Evolutionary conservation across 805 yeast genomes (phyloP).

Genomic region (Hanseniaspora clermontiae): DNA sequence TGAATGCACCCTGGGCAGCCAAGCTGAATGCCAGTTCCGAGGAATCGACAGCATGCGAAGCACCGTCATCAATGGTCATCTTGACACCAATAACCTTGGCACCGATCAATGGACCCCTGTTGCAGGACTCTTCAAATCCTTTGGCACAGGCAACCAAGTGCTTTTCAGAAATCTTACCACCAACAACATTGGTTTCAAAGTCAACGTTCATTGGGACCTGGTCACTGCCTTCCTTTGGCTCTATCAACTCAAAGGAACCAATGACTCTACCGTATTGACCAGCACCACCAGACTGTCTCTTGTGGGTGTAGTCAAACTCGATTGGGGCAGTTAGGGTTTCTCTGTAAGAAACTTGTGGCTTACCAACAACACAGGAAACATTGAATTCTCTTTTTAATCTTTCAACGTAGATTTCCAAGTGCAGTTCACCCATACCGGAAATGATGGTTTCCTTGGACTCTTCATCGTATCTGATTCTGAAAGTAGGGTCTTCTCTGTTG

Average conservation of each 20-base stretch:
- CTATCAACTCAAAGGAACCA: constrained; percentile 60
- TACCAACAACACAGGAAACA: constrained; percentile 89
- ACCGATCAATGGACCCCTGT: constrained; percentile 93
- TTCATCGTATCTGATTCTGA: constrained; percentile 83
- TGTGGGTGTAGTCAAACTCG: constrained; percentile 84
- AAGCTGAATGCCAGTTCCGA: constrained; percentile 89
- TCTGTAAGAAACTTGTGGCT: constrained; percentile 96
- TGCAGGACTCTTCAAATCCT: constrained; percentile 89
- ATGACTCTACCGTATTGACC: constrained; percentile 97
- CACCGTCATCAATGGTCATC: constrained; percentile 95
- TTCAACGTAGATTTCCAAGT: constrained; percentile 93
- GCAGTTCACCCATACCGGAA: constrained; percentile 97
- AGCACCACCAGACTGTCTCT: constrained; percentile 98
- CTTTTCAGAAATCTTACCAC: constrained; percentile 95
- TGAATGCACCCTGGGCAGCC: constrained; percentile 85
- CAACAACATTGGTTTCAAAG: constrained; percentile 80
- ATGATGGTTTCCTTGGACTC: constrained; percentile 81
- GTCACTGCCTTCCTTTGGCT: constrained; percentile 28
- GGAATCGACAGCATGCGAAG: constrained; percentile 92
- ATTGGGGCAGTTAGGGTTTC: constrained; percentile 70
- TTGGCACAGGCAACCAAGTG: constrained; percentile 85
- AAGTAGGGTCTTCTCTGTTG: constrained; percentile 98
- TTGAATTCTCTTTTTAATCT: constrained; percentile 96
- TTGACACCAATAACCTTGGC: constrained; percentile 84
- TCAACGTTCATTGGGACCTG: constrained; percentile 24